Evolutionary conservation across 495 filamentous ascomycete genomes (phyloP).

Genomic region (Neurospora pannonica): DNA sequence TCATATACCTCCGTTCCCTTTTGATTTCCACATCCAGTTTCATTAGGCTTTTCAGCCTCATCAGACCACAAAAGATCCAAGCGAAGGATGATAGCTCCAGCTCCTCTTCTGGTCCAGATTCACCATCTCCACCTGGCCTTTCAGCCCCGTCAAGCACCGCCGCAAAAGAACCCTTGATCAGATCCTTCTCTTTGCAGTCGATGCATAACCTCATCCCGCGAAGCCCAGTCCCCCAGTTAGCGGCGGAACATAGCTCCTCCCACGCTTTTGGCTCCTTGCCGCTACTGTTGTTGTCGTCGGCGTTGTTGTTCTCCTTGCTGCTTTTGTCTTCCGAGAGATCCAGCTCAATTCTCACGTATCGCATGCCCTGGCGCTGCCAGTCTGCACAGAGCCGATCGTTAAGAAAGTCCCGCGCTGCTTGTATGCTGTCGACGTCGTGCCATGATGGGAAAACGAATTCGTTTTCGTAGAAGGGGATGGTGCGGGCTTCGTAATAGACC

Average conservation of each 20-base stretch:
- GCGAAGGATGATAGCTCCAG: background rate
- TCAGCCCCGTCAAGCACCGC: background rate
- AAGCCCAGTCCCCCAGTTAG: conserved; percentile 15
- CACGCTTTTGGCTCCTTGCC: conserved; percentile 8
- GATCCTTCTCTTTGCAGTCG: background rate
- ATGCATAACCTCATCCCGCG: conserved; percentile 16
- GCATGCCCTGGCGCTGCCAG: conserved; percentile 28
- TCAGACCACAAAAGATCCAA: conserved; percentile 5
- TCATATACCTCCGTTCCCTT: background rate
- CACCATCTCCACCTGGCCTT: background rate
- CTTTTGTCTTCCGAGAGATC: background rate
- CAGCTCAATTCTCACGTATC: conserved; percentile 22
- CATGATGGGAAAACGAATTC: conserved; percentile 30
- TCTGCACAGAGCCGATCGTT: background rate
- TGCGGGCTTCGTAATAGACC: conserved; percentile 23
- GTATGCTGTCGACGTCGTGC: conserved; percentile 7
- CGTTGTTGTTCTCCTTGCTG: background rate
- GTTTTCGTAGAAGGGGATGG: conserved; percentile 24
- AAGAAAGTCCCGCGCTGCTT: conserved; percentile 16
- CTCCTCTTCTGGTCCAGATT: background rate
- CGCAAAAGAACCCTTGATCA: background rate
- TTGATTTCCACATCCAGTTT: conserved; percentile 9
- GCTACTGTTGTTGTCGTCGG: background rate
- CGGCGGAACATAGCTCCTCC: conserved; percentile 18
- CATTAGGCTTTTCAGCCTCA: conserved; percentile 4